A percentile compares a stretch with the other conserved stretches of the same genome.
Conservation (phyloP, 2,329 filamentous ascomycete species). For the Huntiella bhutanensis region DNA sequence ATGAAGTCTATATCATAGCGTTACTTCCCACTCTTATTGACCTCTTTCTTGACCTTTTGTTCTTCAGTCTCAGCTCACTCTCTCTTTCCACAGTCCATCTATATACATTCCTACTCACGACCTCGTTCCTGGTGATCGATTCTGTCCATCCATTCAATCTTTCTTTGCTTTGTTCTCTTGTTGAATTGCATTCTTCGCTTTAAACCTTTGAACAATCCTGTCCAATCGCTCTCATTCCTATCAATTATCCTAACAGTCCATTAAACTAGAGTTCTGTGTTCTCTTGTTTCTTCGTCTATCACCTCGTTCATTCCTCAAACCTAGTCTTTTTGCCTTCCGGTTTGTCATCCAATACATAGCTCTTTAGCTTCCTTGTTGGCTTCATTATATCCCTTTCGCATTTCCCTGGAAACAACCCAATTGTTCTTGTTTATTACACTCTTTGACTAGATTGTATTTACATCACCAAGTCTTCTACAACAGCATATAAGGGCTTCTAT, state of each 20-base stretch:
- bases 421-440: slow-evolving; percentile 1
- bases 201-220: not conserved
- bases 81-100: slow-evolving; percentile 4
- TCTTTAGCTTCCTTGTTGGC: slow-evolving; percentile 3
- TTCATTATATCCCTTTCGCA: slow-evolving; percentile 8
- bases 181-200: slow-evolving; percentile 7
- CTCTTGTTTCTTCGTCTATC: slow-evolving; percentile 6
- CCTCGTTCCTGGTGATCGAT: slow-evolving; percentile 11
- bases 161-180: slow-evolving; percentile 7
- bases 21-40: not conserved
- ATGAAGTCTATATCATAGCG: not conserved
- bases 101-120: slow-evolving; percentile 8
- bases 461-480: not conserved
- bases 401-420: slow-evolving; percentile 5
- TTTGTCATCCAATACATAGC: slow-evolving; percentile 10
- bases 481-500: slow-evolving; percentile 17
- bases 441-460: not conserved
- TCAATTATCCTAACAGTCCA: slow-evolving; percentile 4
- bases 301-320: slow-evolving; percentile 4
- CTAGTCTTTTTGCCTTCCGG: not conserved
- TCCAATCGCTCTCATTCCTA: not conserved
- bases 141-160: slow-evolving; percentile 9
- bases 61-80: slow-evolving; percentile 10
- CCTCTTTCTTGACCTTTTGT: not conserved
- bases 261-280: slow-evolving; percentile 9